Conservation (phyloP, 805 yeast species). For the Metschnikowia hibisci region DNA sequence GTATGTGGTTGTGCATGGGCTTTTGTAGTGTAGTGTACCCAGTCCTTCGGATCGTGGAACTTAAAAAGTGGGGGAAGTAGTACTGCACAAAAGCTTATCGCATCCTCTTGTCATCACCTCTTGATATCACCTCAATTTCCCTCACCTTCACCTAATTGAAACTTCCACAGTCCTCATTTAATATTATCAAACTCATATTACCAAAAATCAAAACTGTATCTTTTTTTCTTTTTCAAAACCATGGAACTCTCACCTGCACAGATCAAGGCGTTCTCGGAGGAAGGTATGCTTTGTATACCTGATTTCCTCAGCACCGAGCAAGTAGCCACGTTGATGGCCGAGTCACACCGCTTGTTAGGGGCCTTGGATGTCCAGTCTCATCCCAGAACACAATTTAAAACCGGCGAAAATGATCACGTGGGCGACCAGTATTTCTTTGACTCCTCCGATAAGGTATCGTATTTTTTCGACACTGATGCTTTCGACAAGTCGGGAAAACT, state of each 20-base stretch:
- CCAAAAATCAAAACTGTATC: not conserved
- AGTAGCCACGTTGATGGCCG: constrained; percentile 36
- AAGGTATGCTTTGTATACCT: constrained; percentile 62
- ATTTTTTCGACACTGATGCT: constrained; percentile 70
- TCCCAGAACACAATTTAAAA: constrained; percentile 68
- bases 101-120: too few relatives aligned
- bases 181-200: not conserved
- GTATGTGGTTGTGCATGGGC: constrained; percentile 21
- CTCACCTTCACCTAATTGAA: not conserved
- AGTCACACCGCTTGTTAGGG: constrained; percentile 43
- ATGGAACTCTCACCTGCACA: constrained; percentile 45
- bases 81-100: too few relatives aligned
- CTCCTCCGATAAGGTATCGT: constrained; percentile 65
- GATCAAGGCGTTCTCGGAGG: constrained; percentile 42
- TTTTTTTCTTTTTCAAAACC: constrained; percentile 1
- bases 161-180: not conserved
- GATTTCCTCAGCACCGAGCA: constrained; percentile 46
- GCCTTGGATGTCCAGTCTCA: constrained; percentile 53
- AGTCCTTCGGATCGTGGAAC: constrained; percentile 14
- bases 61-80: constrained; percentile 14
- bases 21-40: constrained; percentile 19
- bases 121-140: not conserved
- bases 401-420: constrained; percentile 55
- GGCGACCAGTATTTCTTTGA: constrained; percentile 71
- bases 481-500: constrained; percentile 52